Conservation (phyloP, 805 yeast species). For the Metschnikowia anglica region DNA sequence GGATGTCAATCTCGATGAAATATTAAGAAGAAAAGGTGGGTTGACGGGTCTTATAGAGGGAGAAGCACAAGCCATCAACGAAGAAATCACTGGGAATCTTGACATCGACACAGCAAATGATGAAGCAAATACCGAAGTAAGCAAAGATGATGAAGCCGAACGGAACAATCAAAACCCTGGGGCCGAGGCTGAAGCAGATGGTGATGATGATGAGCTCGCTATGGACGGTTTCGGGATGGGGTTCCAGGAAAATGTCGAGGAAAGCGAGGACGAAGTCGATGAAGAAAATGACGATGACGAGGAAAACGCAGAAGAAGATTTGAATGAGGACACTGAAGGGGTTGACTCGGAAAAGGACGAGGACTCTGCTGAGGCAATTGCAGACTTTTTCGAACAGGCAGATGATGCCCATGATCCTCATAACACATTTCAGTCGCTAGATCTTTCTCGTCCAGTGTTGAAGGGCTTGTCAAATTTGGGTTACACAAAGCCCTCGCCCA, state of each 20-base stretch:
- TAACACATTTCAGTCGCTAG: constrained; percentile 69
- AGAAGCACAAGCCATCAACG: constrained; percentile 12
- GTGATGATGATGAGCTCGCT: constrained; percentile 41
- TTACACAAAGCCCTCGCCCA: constrained; percentile 86
- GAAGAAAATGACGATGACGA: constrained; percentile 22
- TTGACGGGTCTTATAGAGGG: constrained; percentile 48
- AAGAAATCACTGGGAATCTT: constrained; percentile 1
- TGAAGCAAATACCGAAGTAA: too few species aligned
- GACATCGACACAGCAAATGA: too few species aligned
- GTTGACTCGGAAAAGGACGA: constrained; percentile 37
- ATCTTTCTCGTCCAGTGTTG: constrained; percentile 85
- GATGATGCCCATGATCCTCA: constrained; percentile 50
- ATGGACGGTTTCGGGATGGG: constrained; percentile 49
- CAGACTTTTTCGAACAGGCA: constrained; percentile 61
- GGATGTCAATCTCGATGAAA: constrained; percentile 84
- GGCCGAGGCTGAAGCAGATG: constrained; percentile 26
- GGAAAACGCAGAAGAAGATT: constrained; percentile 21
- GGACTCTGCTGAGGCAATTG: constrained; percentile 81
- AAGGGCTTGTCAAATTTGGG: constrained; percentile 81
- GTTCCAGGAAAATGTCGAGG: constrained; percentile 35
- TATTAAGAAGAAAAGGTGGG: constrained; percentile 83
- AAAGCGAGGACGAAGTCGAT: constrained; percentile 19
- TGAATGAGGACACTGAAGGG: constrained; percentile 19
- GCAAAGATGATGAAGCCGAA: constrained; percentile 24
- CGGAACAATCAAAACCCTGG: constrained; percentile 19